Evolutionary conservation across 352 stramenopile genomes (phyloP).

Genomic region (Globisporangium nunn): DNA sequence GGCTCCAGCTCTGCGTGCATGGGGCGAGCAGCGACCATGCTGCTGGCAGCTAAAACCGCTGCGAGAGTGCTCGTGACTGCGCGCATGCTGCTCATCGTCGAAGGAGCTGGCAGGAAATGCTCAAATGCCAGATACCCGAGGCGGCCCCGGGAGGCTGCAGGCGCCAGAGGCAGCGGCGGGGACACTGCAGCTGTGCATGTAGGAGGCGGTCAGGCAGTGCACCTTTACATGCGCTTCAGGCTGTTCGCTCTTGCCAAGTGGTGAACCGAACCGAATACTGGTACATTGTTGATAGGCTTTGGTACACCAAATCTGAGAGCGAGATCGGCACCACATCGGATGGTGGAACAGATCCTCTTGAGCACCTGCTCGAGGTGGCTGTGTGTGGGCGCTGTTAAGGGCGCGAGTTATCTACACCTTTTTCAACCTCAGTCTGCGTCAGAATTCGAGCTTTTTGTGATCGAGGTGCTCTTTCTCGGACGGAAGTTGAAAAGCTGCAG

Average conservation of each 20-base stretch:
- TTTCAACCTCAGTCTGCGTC: too few species aligned
- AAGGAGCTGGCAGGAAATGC: not conserved
- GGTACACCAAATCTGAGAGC: too few species aligned
- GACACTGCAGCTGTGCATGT: not conserved
- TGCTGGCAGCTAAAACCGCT: conserved; percentile 13
- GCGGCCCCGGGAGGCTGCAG: not conserved
- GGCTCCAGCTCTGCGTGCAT: conserved; percentile 18
- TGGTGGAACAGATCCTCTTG: not conserved
- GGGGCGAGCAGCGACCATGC: conserved; percentile 7
- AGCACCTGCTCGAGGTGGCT: too few species aligned
- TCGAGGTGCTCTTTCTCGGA: too few species aligned
- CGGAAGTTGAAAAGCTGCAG: too few species aligned
- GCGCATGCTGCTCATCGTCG: conserved; percentile 5
- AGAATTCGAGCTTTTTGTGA: too few species aligned
- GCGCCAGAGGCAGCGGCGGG: too few species aligned
- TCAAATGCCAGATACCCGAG: not conserved
- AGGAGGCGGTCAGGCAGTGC: not conserved
- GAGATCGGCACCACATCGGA: not conserved
- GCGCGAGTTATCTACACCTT: not conserved
- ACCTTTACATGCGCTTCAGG: not conserved
- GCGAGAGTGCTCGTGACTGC: conserved; percentile 8
- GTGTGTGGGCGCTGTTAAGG: not conserved
- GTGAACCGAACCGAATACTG: not conserved
- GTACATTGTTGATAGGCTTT: too few species aligned
- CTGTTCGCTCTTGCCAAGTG: not conserved